A percentile compares a stretch with the other conserved stretches of the same genome.
phyloP scores from a whole-genome alignment of 768 basidiomycete species.

The Mycena floridula region DNA sequence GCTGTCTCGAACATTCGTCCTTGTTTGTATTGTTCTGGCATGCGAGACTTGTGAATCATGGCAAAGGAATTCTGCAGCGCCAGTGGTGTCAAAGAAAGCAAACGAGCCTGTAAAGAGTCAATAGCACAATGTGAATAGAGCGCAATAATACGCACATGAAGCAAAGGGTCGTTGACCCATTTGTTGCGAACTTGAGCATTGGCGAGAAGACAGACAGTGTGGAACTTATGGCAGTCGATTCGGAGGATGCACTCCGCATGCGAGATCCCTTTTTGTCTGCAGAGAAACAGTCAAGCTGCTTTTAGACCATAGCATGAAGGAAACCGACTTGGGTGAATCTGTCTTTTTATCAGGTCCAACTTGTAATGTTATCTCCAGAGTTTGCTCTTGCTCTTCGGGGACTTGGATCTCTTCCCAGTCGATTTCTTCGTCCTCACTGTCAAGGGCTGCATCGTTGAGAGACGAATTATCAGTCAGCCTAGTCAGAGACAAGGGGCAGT shows the following conservation, averaged over 20 bases:
- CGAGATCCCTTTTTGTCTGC: slow-evolving; percentile 42
- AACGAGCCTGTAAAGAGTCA: slow-evolving; percentile 60
- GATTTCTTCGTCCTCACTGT: slow-evolving; percentile 70
- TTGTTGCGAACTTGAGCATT: slow-evolving; percentile 72
- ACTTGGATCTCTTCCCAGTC: slow-evolving; percentile 81
- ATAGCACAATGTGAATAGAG: slow-evolving; percentile 6
- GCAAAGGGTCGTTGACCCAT: slow-evolving; percentile 76
- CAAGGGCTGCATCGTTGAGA: too few relatives aligned
- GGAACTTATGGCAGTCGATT: slow-evolving; percentile 83
- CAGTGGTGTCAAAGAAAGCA: slow-evolving; percentile 83
- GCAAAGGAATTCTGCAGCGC: slow-evolving; percentile 75
- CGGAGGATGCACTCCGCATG: slow-evolving; percentile 68
- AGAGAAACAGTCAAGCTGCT: not conserved
- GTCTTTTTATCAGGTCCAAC: slow-evolving; percentile 30
- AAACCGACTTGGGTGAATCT: slow-evolving; percentile 40
- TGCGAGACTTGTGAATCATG: slow-evolving; percentile 71
- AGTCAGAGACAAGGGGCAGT: too few relatives aligned
- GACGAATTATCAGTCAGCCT: too few relatives aligned
- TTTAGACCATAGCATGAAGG: not conserved
- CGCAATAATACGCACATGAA: slow-evolving; percentile 59
- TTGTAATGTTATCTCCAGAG: slow-evolving; percentile 72
- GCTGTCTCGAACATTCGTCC: slow-evolving; percentile 87
- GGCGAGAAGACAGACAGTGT: slow-evolving; percentile 74
- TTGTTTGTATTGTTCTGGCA: slow-evolving; percentile 76
- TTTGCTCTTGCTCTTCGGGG: slow-evolving; percentile 39